Percentiles rank a stretch among this genome's conserved stretches.
These are phyloP conservation scores for Sarocladium strictum DNA, from an alignment of 2,329 filamentous ascomycete species.

Conservation along the genomic window DNA sequence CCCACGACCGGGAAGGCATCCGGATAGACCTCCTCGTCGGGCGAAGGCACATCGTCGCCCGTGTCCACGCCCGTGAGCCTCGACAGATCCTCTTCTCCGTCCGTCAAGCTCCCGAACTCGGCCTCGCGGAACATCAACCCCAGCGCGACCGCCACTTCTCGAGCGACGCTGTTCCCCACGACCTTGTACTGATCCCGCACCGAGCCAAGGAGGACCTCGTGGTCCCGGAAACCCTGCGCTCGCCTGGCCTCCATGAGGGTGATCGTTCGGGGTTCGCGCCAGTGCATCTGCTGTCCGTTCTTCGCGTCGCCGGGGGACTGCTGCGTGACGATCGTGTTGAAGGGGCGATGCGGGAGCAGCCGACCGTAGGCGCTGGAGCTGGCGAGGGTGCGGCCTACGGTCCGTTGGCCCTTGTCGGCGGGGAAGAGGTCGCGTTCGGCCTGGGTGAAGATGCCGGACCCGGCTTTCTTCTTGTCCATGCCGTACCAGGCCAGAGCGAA, in stretches of 20 bases:
- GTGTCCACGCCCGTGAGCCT: background rate
- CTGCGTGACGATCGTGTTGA: slow-evolving; percentile 58
- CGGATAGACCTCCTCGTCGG: background rate
- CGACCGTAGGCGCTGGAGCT: slow-evolving; percentile 44
- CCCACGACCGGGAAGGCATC: background rate
- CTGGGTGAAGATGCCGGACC: slow-evolving; percentile 27
- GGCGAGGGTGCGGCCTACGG: slow-evolving; percentile 32
- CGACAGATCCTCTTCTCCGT: slow-evolving; percentile 7
- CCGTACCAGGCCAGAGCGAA: slow-evolving; percentile 42
- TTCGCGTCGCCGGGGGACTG: slow-evolving; percentile 47
- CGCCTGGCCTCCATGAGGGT: slow-evolving; percentile 62
- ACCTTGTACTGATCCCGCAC: slow-evolving; percentile 54
- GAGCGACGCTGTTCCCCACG: slow-evolving; percentile 71
- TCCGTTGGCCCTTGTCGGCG: slow-evolving; percentile 25
- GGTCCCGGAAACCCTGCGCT: slow-evolving; percentile 64
- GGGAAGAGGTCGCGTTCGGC: slow-evolving; percentile 36
- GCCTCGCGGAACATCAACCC: slow-evolving; percentile 60
- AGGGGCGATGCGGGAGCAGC: slow-evolving; percentile 43
- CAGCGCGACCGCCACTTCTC: slow-evolving; percentile 60
- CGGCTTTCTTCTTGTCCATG: slow-evolving; percentile 13
- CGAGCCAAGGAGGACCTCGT: slow-evolving; percentile 62
- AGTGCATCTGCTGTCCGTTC: slow-evolving; percentile 55
- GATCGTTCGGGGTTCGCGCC: slow-evolving; percentile 54
- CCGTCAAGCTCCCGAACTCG: slow-evolving; percentile 14
- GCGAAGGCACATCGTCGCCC: background rate